Evolutionary conservation across 331 rosid genomes (phyloP).

Genomic region (Ulmus americana): DNA sequence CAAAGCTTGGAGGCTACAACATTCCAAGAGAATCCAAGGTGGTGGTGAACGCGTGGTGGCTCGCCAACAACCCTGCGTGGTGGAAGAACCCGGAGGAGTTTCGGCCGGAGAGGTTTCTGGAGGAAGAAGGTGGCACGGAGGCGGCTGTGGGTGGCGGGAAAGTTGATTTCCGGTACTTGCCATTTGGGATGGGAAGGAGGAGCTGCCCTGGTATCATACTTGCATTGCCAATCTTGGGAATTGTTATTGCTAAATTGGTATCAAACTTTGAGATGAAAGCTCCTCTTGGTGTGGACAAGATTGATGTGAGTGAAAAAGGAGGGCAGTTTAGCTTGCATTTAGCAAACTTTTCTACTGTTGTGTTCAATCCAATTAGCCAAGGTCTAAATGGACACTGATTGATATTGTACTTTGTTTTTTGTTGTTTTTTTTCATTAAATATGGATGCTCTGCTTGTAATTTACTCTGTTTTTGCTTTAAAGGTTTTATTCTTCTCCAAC

Average conservation of each 20-base stretch:
- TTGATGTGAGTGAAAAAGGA: conserved; percentile 63
- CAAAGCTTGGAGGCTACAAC: conserved; percentile 54
- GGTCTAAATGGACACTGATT: no score
- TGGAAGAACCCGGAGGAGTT: conserved; percentile 63
- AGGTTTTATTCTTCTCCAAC: no score
- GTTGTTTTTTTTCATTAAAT: no score
- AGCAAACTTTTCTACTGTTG: conserved; percentile 58
- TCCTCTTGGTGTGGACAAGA: conserved; percentile 34
- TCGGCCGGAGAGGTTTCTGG: conserved; percentile 67
- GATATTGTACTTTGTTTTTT: no score
- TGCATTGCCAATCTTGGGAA: conserved; percentile 64
- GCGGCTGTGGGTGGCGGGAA: conserved; percentile 64
- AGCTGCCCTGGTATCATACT: conserved; percentile 82
- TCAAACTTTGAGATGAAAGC: conserved; percentile 50
- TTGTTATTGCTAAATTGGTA: conserved; percentile 54
- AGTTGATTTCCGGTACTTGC: conserved; percentile 63
- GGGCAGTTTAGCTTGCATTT: conserved; percentile 71
- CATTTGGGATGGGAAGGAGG: conserved; percentile 85
- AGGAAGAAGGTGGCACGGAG: conserved; percentile 52
- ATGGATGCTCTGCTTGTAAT: no score
- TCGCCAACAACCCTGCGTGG: conserved; percentile 68
- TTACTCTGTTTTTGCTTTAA: no score
- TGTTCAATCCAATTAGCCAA: conserved; percentile 38
- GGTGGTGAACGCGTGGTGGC: conserved; percentile 85
- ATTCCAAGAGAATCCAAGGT: conserved; percentile 76